Percentiles rank a stretch among this genome's conserved stretches.
Evolutionary conservation across 2,329 filamentous ascomycete genomes (phyloP).

Genomic region (Fusarium torreyae): DNA sequence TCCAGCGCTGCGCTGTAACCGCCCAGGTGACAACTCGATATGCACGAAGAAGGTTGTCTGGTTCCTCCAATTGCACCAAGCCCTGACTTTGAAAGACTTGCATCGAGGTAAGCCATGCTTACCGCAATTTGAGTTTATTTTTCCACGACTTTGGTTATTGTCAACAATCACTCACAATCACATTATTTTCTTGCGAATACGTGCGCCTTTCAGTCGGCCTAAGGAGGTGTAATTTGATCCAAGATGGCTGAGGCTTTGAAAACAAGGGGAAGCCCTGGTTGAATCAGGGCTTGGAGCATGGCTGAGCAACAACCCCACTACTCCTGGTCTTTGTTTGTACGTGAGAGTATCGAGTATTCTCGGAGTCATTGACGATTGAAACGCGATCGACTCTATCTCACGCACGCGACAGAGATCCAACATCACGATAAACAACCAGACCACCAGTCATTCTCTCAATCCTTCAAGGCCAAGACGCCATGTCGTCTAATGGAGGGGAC

Average conservation of each 20-base stretch:
- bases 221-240: conserved; percentile 29
- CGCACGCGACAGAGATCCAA: neutral
- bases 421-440: conserved; percentile 4
- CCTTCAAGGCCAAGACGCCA: conserved; percentile 31
- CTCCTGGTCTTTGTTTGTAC: conserved; percentile 10
- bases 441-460: conserved; percentile 28
- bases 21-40: conserved; percentile 36
- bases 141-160: neutral
- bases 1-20: conserved; percentile 46
- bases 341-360: conserved; percentile 14
- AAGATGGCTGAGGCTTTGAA: conserved; percentile 16
- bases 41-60: conserved; percentile 29
- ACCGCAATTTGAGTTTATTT: conserved; percentile 24
- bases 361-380: neutral
- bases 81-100: conserved; percentile 11
- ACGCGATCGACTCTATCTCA: conserved; percentile 10
- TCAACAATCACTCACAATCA: conserved; percentile 13
- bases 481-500: conserved; percentile 32
- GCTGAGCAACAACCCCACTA: conserved; percentile 42
- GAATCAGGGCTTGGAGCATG: conserved; percentile 36
- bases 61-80: conserved; percentile 25
- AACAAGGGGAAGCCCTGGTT: conserved; percentile 26
- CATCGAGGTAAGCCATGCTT: conserved; percentile 12
- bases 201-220: conserved; percentile 22
- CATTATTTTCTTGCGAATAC: neutral